Conservation (phyloP, 495 filamentous ascomycete genomes). For the Neurospora sp. region DNA sequence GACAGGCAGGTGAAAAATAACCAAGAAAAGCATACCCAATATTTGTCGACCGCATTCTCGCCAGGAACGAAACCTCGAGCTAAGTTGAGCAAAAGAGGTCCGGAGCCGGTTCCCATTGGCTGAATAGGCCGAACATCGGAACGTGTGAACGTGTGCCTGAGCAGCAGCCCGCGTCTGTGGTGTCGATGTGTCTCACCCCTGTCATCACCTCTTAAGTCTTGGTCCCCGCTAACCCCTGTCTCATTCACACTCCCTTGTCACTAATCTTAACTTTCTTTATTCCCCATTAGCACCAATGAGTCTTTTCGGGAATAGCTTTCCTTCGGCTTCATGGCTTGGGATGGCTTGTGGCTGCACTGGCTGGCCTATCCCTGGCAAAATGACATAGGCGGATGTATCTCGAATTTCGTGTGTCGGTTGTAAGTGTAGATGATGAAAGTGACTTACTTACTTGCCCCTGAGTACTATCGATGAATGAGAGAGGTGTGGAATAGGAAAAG, state of each 20-base stretch:
- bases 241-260: not conserved
- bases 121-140: not conserved
- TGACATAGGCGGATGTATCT: not conserved
- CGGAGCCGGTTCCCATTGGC: not conserved
- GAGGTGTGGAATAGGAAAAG: not conserved
- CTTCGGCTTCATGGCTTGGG: not conserved
- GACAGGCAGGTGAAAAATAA: not conserved
- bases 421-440: not conserved
- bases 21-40: not conserved
- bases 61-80: not conserved
- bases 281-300: not conserved
- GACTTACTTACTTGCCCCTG: not conserved
- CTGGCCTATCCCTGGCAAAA: not conserved
- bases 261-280: not conserved
- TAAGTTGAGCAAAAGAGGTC: not conserved
- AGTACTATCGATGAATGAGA: not conserved
- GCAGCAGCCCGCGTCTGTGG: not conserved
- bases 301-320: not conserved
- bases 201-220: not conserved
- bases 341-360: not conserved
- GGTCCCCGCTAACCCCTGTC: not conserved
- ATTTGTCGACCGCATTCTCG: not conserved
- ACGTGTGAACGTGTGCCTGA: not conserved
- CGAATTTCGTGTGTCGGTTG: not conserved
- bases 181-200: not conserved